Percentiles rank a stretch among this genome's conserved stretches.
Conservation (phyloP, 2,329 filamentous ascomycete species). For the Fusarium duplospermum region DNA sequence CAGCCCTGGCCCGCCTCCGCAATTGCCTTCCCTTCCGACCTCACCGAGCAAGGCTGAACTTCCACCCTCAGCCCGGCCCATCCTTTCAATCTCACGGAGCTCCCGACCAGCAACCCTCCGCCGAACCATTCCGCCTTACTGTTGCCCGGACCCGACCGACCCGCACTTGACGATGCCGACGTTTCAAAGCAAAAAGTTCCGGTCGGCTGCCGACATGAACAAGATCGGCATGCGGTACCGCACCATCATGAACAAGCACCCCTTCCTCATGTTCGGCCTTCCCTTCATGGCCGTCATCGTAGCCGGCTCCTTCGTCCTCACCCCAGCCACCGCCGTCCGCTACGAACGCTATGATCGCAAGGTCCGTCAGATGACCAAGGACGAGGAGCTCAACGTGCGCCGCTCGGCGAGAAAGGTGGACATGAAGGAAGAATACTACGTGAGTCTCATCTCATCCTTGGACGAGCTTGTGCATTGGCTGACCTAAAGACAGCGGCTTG, state of each 20-base stretch:
- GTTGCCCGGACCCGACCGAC: constrained; percentile 6
- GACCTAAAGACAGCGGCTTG: constrained; percentile 43
- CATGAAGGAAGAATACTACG: constrained; percentile 89
- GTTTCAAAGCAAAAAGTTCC: constrained; percentile 81
- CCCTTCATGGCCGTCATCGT: constrained; percentile 93
- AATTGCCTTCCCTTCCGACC: not conserved
- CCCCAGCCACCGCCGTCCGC: constrained; percentile 90
- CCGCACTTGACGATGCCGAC: constrained; percentile 45
- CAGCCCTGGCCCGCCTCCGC: constrained; percentile 12
- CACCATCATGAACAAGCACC: constrained; percentile 77
- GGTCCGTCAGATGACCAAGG: constrained; percentile 84
- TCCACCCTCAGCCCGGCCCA: constrained; percentile 5
- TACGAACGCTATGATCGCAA: constrained; percentile 95
- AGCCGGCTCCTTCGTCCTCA: constrained; percentile 92
- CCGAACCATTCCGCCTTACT: not conserved
- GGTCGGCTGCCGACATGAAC: constrained; percentile 72
- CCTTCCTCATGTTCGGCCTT: constrained; percentile 92
- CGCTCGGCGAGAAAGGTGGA: constrained; percentile 77
- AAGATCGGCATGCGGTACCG: constrained; percentile 83
- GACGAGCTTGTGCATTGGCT: constrained; percentile 10
- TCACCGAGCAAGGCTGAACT: constrained; percentile 7
- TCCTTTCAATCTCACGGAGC: constrained; percentile 13
- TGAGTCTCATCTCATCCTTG: constrained; percentile 61
- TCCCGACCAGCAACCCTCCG: not conserved
- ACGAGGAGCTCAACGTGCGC: constrained; percentile 87